Evolutionary conservation across 2,329 filamentous ascomycete species (phyloP).

Genomic region (Hymenoscyphus repandus): DNA sequence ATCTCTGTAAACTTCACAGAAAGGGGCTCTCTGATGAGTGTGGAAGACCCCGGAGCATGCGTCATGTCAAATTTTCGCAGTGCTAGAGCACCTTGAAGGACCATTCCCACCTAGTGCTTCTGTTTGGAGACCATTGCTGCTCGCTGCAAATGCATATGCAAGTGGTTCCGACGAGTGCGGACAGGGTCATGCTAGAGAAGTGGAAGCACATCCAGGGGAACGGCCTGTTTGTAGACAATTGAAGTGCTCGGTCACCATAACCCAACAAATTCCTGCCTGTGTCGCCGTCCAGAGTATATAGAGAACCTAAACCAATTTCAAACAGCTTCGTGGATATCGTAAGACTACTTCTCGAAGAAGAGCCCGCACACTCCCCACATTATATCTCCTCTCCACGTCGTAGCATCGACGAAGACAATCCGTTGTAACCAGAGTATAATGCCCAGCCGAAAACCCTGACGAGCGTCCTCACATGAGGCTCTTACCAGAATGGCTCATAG

Average conservation of each 20-base stretch:
- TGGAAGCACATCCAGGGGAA: conserved; percentile 25
- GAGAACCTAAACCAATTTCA: conserved; percentile 21
- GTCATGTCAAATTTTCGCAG: conserved; percentile 25
- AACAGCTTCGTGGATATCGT: conserved; percentile 38
- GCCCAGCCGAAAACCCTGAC: conserved; percentile 66
- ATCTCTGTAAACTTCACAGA: conserved; percentile 23
- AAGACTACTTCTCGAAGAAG: conserved; percentile 42
- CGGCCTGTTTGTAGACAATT: conserved; percentile 31
- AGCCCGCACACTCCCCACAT: conserved; percentile 39
- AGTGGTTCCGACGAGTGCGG: conserved; percentile 55
- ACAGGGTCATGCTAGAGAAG: conserved; percentile 22
- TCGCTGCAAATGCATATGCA: conserved; percentile 44
- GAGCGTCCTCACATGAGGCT: conserved; percentile 69
- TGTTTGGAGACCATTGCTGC: conserved; percentile 40
- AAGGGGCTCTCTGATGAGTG: conserved; percentile 9
- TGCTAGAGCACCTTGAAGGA: conserved; percentile 19
- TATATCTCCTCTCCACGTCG: conserved; percentile 26
- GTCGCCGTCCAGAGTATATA: conserved; percentile 25
- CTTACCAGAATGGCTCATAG: conserved; percentile 76
- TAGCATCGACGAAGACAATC: conserved; percentile 47
- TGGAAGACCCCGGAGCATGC: conserved; percentile 27
- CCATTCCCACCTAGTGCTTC: conserved; percentile 27
- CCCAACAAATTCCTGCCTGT: conserved; percentile 14
- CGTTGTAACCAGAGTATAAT: conserved; percentile 57
- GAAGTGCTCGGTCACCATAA: conserved; percentile 26